Percentiles rank a stretch among this genome's conserved stretches.
These are phyloP conservation scores for Arabis alpina DNA, from an alignment of 345 rosid species.

Conservation along the genomic window DNA sequence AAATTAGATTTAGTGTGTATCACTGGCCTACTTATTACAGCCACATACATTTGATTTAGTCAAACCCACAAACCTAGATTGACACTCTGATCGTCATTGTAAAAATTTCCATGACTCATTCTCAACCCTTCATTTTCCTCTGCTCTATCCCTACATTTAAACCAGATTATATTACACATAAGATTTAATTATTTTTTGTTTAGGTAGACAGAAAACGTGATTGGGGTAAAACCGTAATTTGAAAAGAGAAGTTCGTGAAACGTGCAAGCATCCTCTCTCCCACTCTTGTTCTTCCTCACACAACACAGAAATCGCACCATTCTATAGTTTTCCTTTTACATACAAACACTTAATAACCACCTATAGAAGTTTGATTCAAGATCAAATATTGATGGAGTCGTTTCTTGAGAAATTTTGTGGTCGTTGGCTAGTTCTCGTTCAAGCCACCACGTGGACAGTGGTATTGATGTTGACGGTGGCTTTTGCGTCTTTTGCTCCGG, in stretches of 20 bases:
- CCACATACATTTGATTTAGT: constrained; percentile 3
- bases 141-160: background rate
- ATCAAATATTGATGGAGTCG: constrained; percentile 7
- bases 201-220: too few species aligned
- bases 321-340: background rate
- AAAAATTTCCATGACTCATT: constrained; percentile 11
- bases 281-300: constrained; percentile 15
- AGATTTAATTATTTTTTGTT: too few species aligned
- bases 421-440: constrained; percentile 16
- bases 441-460: constrained; percentile 29
- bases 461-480: constrained; percentile 34
- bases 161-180: too few species aligned
- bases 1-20: background rate
- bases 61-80: background rate
- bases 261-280: constrained; percentile 37
- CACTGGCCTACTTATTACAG: background rate
- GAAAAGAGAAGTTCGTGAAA: background rate
- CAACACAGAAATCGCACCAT: constrained; percentile 7
- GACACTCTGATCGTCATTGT: background rate
- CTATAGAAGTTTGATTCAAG: background rate
- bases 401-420: background rate
- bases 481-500: constrained; percentile 31
- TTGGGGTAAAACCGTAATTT: constrained; percentile 9
- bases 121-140: background rate
- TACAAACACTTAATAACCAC: background rate